A percentile compares a stretch with the other conserved stretches of the same genome.
phyloP scores from a whole-genome alignment of 2,329 filamentous ascomycete species.

The Fusarium mangiferae region DNA sequence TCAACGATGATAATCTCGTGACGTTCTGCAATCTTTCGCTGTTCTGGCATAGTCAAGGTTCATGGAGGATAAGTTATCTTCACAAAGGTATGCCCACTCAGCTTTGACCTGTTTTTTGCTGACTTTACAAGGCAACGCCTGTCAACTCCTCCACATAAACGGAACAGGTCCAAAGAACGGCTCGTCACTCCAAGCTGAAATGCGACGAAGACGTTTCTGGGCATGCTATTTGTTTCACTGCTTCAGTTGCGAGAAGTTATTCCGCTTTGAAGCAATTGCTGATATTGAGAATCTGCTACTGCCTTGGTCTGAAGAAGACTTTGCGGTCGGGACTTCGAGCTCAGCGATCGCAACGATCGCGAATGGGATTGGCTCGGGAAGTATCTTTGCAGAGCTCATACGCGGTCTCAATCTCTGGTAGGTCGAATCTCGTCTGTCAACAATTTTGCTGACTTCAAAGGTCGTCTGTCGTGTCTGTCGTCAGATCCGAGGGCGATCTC shows the following conservation, averaged over 20 bases:
- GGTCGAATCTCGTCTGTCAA: rapidly evolving
- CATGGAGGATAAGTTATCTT: conserved; percentile 34
- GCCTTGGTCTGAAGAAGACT: not conserved
- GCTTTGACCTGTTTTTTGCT: rapidly evolving
- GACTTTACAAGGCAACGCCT: conserved; percentile 14
- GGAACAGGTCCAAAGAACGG: not conserved
- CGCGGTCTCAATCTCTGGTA: not conserved
- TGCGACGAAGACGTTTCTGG: not conserved
- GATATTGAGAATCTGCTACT: not conserved
- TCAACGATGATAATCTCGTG: conserved; percentile 25
- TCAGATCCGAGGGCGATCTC: not conserved
- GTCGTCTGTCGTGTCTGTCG: not conserved
- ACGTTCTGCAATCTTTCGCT: conserved; percentile 32
- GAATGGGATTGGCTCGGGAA: rapidly evolving
- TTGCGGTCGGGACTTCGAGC: rapidly evolving
- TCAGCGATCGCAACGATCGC: not conserved
- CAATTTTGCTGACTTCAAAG: rapidly evolving
- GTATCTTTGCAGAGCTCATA: not conserved
- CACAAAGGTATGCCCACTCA: conserved; percentile 11
- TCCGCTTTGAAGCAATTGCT: not conserved
- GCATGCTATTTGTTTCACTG: conserved; percentile 3
- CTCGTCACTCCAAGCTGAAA: not conserved
- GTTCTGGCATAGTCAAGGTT: conserved; percentile 38
- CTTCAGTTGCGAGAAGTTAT: not conserved
- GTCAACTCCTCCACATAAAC: conserved; percentile 24